Conservation (phyloP, 2,329 filamentous ascomycete genomes). For the Hypoxylon sp. region DNA sequence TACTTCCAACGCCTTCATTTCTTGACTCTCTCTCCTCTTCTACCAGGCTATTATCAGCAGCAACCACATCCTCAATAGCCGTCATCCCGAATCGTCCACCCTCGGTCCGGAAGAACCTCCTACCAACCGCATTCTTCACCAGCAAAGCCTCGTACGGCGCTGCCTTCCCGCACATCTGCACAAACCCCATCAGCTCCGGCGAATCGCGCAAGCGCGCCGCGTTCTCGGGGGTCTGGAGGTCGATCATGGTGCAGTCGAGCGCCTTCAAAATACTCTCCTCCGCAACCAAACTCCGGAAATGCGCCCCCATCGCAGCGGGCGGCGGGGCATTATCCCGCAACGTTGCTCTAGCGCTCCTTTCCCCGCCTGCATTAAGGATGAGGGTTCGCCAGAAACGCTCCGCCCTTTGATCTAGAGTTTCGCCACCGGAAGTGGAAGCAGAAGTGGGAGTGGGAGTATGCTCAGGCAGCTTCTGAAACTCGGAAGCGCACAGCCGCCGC, state of each 20-base stretch:
- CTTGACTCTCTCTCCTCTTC: slow-evolving; percentile 11
- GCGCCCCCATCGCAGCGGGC: slow-evolving; percentile 6
- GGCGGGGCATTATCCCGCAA: slow-evolving; percentile 11
- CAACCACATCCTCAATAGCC: slow-evolving; percentile 44
- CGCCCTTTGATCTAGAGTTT: slow-evolving; percentile 8
- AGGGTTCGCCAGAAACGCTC: slow-evolving; percentile 48
- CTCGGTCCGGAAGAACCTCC: slow-evolving; percentile 48
- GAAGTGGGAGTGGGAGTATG: background rate
- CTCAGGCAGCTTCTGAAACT: slow-evolving; percentile 35
- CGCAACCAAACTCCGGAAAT: slow-evolving; percentile 44
- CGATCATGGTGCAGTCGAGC: slow-evolving; percentile 37
- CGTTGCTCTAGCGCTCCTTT: background rate
- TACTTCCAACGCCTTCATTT: background rate
- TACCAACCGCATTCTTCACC: slow-evolving; percentile 22
- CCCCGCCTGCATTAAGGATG: slow-evolving; percentile 35
- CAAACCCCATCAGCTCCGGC: slow-evolving; percentile 33
- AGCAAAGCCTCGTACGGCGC: slow-evolving; percentile 35
- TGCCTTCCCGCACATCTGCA: slow-evolving; percentile 30
- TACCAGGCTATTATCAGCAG: slow-evolving; percentile 26
- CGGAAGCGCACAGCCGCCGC: slow-evolving; percentile 38
- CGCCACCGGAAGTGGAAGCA: background rate
- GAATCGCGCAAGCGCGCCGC: slow-evolving; percentile 30
- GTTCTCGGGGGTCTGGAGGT: slow-evolving; percentile 38
- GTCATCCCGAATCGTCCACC: slow-evolving; percentile 47
- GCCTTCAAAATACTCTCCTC: slow-evolving; percentile 39